Evolutionary conservation across 768 basidiomycete genomes (phyloP), one percentile per base, ranked within the genome.

Genomic region (Macrolepiota fuliginosa): DNA sequence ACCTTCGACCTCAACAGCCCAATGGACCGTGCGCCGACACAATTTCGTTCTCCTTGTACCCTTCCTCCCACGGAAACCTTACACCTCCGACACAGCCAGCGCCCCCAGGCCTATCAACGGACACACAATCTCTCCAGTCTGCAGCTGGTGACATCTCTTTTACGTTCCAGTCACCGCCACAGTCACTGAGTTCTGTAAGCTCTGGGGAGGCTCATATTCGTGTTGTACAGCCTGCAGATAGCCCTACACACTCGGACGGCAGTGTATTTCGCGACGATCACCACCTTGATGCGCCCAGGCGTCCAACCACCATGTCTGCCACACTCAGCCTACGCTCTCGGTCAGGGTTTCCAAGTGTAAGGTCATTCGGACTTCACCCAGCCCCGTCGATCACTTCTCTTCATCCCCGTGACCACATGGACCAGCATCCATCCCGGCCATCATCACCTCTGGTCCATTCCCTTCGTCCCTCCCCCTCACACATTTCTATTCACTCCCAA

Each of bases 31-130:
- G 5, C 35, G 22, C 35, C 11, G 35, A 15, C 35, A 52, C 50
- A 7, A 52, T 65, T 22, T 60, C 64, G 1, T 65, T 54, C 51
- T 65, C 64, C 13, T 39, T 65, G 47, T 55, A 61, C 32, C 64
- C 64, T 22, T 46, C 52, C 51, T 59, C 62, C 4, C 61, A 47
- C 37, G 46, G 42, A 22, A 45, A 58, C 29, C 58, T 37, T 47
- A 47, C 25, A 32, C 46, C 52, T 35, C 24, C 19, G 40, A 49
- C 6, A 32, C 62, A 5, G 24, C 59, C 37, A 59, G 60, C 39
- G 37, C 40, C 37, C 4, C 54, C 57, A 10, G 37, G 49, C n/a
- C 55, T 56, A 39, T 56, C 61, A 13, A 55, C 53, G 24, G 58
- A 58, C n/a, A 49, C 54, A 7, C 62, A 58, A 32, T 63, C 62